Evolutionary conservation across 805 yeast genomes (phyloP), one percentile per base, ranked within the genome.

Genomic region (Pichia eremophila): DNA sequence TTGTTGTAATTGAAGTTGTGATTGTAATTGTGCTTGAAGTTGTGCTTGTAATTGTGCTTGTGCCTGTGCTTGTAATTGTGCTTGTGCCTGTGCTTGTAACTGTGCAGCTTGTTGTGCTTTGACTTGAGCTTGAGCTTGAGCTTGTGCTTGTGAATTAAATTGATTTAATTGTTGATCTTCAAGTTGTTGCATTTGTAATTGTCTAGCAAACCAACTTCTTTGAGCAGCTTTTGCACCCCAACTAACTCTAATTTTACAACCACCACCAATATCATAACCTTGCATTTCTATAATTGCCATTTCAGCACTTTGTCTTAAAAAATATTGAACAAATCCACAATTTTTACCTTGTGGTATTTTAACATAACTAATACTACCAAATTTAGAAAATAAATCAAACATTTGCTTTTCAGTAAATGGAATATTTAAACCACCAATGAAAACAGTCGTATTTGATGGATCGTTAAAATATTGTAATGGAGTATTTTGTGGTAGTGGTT

Each of bases 291-390:
- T 72, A 52, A 89, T 85, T 11, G 96, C 95, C 46, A 74, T 74
- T 65, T 90, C 96, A 2, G 96, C 96, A 55, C 86, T 80, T 40
- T 79, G 78, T 48, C 95, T 72, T 46, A 82, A 78, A 39, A 79
- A 77, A 62, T 77, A 89, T 64, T 86, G 95, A 46, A 89, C 88
- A 67, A 90, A 88, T 0, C 95, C 96, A 66, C 95, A 87, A 51
- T 64, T 64, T 53, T 81, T 82, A 12, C 86, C 91, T 7, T 80
- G 76, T 6, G 95, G 95, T 45, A 85, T 81, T 60, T 84, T 84
- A 43, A 83, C 85, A 57, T 84, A 86, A 25, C 81, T 81, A 51
- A 86, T 83, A 44, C 74, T 75, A 31, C 95, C 95, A 67, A 80
- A 87, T 36, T 80, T 73, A 39, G 77, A 69, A 59, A 85, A 83